These are phyloP conservation scores for Paspalum notatum DNA, from an alignment of 176 grass and related monocot genomes.

Conservation along the genomic window DNA sequence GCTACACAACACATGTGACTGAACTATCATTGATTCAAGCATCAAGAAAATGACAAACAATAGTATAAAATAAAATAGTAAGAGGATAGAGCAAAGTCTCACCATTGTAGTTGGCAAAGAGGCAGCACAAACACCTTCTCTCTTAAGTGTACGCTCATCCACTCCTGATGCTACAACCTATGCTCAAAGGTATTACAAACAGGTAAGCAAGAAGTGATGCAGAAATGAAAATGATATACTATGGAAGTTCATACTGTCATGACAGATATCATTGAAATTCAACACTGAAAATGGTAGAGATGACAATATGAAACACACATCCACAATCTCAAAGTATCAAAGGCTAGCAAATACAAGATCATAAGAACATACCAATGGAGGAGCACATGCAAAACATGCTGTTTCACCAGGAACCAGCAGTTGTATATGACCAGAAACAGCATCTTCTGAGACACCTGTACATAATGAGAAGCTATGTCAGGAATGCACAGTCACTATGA, in stretches of 20 bases:
- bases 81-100: not conserved
- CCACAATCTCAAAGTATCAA: not conserved
- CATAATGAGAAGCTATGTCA: constrained; percentile 26
- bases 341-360: constrained; percentile 31
- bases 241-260: not conserved
- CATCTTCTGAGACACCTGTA: constrained; percentile 97
- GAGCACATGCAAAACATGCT: constrained; percentile 97
- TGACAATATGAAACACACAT: constrained; percentile 1
- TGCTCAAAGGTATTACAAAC: not conserved
- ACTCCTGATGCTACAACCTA: constrained; percentile 98
- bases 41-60: not conserved
- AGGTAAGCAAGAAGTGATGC: constrained; percentile 12
- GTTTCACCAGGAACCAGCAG: constrained; percentile 91
- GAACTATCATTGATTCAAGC: not conserved
- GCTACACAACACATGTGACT: not conserved
- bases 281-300: constrained; percentile 4
- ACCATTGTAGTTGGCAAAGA: constrained; percentile 99
- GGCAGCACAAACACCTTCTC: constrained; percentile 97
- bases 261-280: not conserved
- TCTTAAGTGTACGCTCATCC: constrained; percentile 89
- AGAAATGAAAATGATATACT: not conserved
- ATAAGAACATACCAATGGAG: constrained; percentile 75
- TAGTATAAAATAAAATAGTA: constrained; percentile 4
- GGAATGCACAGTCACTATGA: not conserved
- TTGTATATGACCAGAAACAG: constrained; percentile 99